Evolutionary conservation across 345 rosid species (phyloP).

Genomic region (Melastoma malabathricum): DNA sequence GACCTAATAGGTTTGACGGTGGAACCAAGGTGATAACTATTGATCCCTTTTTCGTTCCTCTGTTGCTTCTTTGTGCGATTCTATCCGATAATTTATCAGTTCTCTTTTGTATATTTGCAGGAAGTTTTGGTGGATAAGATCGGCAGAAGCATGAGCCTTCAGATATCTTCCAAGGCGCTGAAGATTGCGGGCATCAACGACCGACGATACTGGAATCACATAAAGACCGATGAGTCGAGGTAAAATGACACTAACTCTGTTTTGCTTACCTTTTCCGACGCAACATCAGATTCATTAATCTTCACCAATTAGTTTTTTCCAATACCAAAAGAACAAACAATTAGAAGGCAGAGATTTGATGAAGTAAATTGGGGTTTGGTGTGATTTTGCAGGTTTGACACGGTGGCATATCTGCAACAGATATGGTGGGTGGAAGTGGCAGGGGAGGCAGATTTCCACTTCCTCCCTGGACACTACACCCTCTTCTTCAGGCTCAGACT

Average conservation of each 20-base stretch:
- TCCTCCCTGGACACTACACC: conserved; percentile 59
- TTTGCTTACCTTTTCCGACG: neutral
- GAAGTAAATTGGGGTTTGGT: neutral
- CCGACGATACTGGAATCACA: conserved; percentile 77
- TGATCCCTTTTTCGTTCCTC: no score
- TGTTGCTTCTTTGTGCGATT: neutral
- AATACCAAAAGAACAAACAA: neutral
- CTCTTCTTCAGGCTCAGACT: conserved; percentile 59
- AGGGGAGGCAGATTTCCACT: conserved; percentile 63
- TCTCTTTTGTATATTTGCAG: conserved; percentile 15
- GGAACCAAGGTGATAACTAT: conserved; percentile 45
- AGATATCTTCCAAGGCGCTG: conserved; percentile 60
- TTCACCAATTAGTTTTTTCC: neutral
- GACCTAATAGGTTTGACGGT: conserved; percentile 38
- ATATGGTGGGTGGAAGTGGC: conserved; percentile 92
- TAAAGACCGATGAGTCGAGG: conserved; percentile 83
- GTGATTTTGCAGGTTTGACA: conserved; percentile 31
- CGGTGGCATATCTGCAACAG: conserved; percentile 83
- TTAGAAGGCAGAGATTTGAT: neutral
- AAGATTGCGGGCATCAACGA: conserved; percentile 83
- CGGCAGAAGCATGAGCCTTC: conserved; percentile 56
- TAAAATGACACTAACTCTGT: conserved; percentile 4
- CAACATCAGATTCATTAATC: neutral
- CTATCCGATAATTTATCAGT: neutral
- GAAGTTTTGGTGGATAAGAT: conserved; percentile 69